Base-by-base conservation (phyloP, 2,329 filamentous ascomycete species). In the Aspergillus sergii region DNA sequence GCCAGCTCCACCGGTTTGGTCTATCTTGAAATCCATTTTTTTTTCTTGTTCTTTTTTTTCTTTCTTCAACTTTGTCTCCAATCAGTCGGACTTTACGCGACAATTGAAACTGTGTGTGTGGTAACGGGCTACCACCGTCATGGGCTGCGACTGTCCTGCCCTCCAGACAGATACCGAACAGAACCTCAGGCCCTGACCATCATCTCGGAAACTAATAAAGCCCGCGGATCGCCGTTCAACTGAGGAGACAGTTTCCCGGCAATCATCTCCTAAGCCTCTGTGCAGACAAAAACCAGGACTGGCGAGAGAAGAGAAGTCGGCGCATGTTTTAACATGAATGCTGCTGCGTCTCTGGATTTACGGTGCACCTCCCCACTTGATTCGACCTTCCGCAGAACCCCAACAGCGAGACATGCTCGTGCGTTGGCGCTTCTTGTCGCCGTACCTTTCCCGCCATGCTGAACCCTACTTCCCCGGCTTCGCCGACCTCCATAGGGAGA, bases 401-500 rank as follows among this genome's bases (percentile, higher is more conserved):
- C 65, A 61, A 66, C 65, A 41, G 57, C 67, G 68, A 75, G 74
- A 74, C 64, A 76, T 76, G 74, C 71, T 75, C 70, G 71, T 67
- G 67, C 60, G 54, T 64, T 63, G 69, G 69, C 66, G 68, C 66
- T 61, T 62, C 65, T 71, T 60, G 61, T 65, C 67, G 56, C 63
- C 68, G 63, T 63, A 60, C 66, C 63, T 68, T 69, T 60, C 63
- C 67, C 64, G 71, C 62, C 64, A 79, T 79, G 76, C 73, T 76
- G 69, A 76, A 75, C 60, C 66, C 71, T 55, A 63, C 72, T 59
- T 71, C 73, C 53, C 74, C 71, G 43, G 65, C 67, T 23, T 75
- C 76, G 11, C 73, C 76, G 58, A 62, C 72, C 64, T 72, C 72
- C 65, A 65, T 69, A 59, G 75, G 77, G 57, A 76, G 72, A 67